Conservation (phyloP, 495 filamentous ascomycete species). For the Daldinia decipiens region DNA sequence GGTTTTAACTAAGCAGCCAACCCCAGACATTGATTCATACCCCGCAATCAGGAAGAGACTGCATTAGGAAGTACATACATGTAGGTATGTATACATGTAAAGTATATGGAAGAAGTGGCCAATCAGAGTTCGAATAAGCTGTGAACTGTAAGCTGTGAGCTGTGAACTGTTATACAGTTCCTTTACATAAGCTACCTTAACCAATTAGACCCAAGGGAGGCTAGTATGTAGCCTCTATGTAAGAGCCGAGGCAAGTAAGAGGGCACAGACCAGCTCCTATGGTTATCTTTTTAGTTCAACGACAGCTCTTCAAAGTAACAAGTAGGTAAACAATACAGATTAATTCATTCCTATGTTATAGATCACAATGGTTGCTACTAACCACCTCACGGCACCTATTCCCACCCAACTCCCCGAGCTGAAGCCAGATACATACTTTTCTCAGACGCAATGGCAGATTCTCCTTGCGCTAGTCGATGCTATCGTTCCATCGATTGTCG, state of each 20-base stretch:
- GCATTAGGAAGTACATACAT: neutral
- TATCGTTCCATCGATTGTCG: conserved; percentile 48
- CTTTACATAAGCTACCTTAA: neutral
- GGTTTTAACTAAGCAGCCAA: neutral
- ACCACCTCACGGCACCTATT: conserved; percentile 40
- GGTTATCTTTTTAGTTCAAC: neutral
- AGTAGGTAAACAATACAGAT: neutral
- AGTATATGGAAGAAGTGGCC: neutral
- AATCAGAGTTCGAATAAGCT: neutral
- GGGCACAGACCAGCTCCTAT: neutral
- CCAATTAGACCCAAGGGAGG: neutral
- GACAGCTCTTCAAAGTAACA: neutral
- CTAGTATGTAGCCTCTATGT: neutral
- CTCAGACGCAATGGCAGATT: conserved; percentile 51
- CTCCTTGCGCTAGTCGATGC: conserved; percentile 52
- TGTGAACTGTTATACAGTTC: neutral
- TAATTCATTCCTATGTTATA: neutral
- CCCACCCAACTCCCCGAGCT: conserved; percentile 45
- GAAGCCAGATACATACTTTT: conserved; percentile 45
- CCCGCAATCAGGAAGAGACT: conserved; percentile 3
- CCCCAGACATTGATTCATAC: neutral
- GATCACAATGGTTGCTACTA: conserved; percentile 26
- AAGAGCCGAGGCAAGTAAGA: conserved; percentile 2
- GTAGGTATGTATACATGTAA: neutral
- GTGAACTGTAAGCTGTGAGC: too few relatives aligned